Evolutionary conservation across 306 rosid genomes (phyloP).

Genomic region (Canavalia ensiformis): DNA sequence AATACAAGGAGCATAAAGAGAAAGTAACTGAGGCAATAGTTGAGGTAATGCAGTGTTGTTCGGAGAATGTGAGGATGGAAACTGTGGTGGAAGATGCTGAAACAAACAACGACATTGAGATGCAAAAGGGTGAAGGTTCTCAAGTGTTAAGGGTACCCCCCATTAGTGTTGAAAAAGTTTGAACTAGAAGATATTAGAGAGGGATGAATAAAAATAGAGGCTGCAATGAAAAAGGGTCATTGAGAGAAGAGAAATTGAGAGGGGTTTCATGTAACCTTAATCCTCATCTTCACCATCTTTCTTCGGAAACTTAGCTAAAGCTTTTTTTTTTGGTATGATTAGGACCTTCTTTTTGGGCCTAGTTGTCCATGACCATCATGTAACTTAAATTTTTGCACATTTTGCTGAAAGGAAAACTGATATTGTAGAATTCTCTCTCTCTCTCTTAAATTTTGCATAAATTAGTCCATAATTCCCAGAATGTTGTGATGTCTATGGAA

Average conservation of each 20-base stretch:
- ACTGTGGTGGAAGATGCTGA: slow-evolving; percentile 58
- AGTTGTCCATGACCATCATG: slow-evolving; percentile 43
- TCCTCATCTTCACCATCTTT: slow-evolving; percentile 42
- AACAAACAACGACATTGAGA: slow-evolving; percentile 51
- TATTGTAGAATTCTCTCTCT: slow-evolving; percentile 14
- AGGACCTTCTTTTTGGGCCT: slow-evolving; percentile 50
- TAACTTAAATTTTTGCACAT: slow-evolving; percentile 52
- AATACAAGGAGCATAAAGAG: slow-evolving; percentile 78
- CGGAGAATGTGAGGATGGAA: slow-evolving; percentile 49
- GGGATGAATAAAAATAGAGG: slow-evolving; percentile 38
- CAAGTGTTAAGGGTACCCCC: slow-evolving; percentile 40
- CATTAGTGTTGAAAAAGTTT: slow-evolving; percentile 53
- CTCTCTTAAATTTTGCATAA: not conserved
- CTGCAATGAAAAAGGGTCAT: slow-evolving; percentile 42
- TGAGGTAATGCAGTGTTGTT: slow-evolving; percentile 48
- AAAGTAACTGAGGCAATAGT: slow-evolving; percentile 50
- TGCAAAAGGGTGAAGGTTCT: slow-evolving; percentile 55
- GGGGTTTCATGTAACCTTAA: slow-evolving; percentile 45
- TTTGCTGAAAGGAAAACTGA: slow-evolving; percentile 43
- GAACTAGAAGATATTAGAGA: slow-evolving; percentile 20
- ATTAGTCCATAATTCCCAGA: not conserved
- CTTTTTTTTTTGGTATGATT: slow-evolving; percentile 28
- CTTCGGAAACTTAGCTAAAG: slow-evolving; percentile 31
- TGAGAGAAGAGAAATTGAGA: slow-evolving; percentile 43
- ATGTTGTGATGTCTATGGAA: slow-evolving; percentile 19